A percentile compares a stretch with the other conserved stretches of the same genome.
phyloP scores from a whole-genome alignment of 225 moss, liverwort and hornwort species.

The Antitrichia curtipendula region DNA sequence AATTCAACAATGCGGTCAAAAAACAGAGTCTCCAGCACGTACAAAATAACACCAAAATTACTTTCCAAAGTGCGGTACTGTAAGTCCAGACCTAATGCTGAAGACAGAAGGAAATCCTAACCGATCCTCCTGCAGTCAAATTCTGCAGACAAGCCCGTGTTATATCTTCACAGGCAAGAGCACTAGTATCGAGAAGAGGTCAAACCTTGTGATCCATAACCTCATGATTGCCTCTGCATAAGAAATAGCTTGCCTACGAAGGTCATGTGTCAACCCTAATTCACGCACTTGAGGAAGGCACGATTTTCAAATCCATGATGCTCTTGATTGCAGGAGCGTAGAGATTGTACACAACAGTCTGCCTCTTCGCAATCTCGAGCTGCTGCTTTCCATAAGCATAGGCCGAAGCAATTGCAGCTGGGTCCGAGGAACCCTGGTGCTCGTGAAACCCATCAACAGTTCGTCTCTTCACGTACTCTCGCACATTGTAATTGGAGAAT shows the following conservation, averaged over 20 bases:
- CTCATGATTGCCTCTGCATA: neutral
- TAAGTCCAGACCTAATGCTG: neutral
- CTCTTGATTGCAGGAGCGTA: constrained; percentile 71
- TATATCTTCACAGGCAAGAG: neutral
- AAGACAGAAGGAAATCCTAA: neutral
- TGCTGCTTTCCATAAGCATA: constrained; percentile 46
- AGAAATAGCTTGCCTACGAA: neutral
- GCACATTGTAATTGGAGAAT: constrained; percentile 85
- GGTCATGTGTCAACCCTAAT: neutral
- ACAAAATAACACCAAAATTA: neutral
- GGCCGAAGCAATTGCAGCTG: constrained; percentile 34
- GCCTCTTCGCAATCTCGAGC: constrained; percentile 72
- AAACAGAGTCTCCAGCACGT: neutral
- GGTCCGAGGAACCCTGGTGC: constrained; percentile 24
- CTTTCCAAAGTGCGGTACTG: neutral
- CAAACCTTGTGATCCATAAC: constrained; percentile 4
- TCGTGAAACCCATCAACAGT: constrained; percentile 56
- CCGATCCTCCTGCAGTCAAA: neutral
- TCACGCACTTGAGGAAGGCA: constrained; percentile 1
- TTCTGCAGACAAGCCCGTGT: neutral
- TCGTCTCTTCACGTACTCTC: constrained; percentile 85
- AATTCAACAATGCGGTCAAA: neutral
- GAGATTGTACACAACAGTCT: constrained; percentile 62
- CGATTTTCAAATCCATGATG: constrained; percentile 82
- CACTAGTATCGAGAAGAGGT: neutral